Evolutionary conservation across 2,329 filamentous ascomycete genomes (phyloP), one percentile per base, ranked within the genome.

Genomic region (Diatrype stigma): DNA sequence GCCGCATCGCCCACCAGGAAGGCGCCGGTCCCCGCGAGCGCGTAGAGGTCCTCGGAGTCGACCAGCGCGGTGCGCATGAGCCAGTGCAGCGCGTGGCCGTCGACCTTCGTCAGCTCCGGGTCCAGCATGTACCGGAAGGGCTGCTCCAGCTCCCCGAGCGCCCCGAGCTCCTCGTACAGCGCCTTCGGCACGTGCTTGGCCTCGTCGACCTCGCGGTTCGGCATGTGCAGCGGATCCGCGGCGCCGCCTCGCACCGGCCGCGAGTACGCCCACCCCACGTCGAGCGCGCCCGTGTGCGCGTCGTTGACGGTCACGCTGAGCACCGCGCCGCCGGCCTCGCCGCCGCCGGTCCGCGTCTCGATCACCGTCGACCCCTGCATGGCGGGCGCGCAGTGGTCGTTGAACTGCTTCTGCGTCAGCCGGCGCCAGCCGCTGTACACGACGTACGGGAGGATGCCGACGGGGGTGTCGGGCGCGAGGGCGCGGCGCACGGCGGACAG

Each of bases 81-180:
- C 49, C 45, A 51, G 26, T 51, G 49, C 4, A 47, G 22, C 6
- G 34, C 38, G 17, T 44, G 22, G 37, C 47, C 49, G 37, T 51
- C 49, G 14, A 14, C 12, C 26, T 26, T n/a, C 23, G 47, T 22
- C 45, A 19, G 47, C n/a, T 51, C 49, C 14, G 35, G 34, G 49
- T 51, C 44, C 19, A 51, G 47, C 2, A 47, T 22, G 14, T 51
- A 44, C 23, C 10, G 5, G 35, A 51, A 47, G 8, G 49, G 44
- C 34, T n/a, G 17, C 19, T 30, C 17, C 8, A 47, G 35, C 22
- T 17, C 35, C 26, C 34, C 42, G 22, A 47, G 45, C 17, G 22
- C 38, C 35, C 22, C 28, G 14, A 47, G 26, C 45, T 47, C 45
- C 17, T 51, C 44, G 37, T 47, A 51, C 40, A 51, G 47, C 49